Evolutionary conservation across 768 basidiomycete species (phyloP).

Genomic region (Phaffia tasmanica): DNA sequence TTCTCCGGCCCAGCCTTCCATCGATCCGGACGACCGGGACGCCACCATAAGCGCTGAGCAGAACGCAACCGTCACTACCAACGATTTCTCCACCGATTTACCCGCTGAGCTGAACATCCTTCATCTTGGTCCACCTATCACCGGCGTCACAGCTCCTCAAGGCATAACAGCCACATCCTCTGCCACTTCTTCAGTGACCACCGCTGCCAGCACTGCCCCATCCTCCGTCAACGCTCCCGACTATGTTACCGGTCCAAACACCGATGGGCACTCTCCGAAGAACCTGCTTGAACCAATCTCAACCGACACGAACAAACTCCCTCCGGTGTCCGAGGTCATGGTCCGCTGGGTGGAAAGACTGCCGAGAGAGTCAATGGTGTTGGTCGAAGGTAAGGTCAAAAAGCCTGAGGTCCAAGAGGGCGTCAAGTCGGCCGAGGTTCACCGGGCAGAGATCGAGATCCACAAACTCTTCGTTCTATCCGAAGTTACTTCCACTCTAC

Average conservation of each 20-base stretch:
- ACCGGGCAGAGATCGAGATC: slow-evolving; percentile 1
- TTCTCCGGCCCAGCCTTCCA: too few relatives aligned
- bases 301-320: not conserved
- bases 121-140: too few relatives aligned
- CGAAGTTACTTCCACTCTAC: not conserved
- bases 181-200: too few relatives aligned
- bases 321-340: slow-evolving; percentile 1
- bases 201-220: slow-evolving; percentile 1
- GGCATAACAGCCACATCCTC: too few relatives aligned
- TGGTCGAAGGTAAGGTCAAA: not conserved
- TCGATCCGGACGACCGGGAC: too few relatives aligned
- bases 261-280: not conserved
- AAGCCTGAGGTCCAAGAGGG: not conserved
- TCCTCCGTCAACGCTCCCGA: not conserved
- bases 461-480: not conserved
- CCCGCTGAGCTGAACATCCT: too few relatives aligned
- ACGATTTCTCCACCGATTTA: too few relatives aligned
- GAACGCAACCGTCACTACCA: too few relatives aligned
- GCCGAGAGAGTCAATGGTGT: not conserved
- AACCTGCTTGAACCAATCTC: too few relatives aligned
- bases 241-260: not conserved
- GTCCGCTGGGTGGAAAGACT: slow-evolving; percentile 3
- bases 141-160: too few relatives aligned
- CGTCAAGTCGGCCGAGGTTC: not conserved
- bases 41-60: too few relatives aligned